A percentile compares a stretch with the other conserved stretches of the same genome.
Conservation (phyloP, 768 basidiomycete genomes). For the Kwoniella mangroviensis region DNA sequence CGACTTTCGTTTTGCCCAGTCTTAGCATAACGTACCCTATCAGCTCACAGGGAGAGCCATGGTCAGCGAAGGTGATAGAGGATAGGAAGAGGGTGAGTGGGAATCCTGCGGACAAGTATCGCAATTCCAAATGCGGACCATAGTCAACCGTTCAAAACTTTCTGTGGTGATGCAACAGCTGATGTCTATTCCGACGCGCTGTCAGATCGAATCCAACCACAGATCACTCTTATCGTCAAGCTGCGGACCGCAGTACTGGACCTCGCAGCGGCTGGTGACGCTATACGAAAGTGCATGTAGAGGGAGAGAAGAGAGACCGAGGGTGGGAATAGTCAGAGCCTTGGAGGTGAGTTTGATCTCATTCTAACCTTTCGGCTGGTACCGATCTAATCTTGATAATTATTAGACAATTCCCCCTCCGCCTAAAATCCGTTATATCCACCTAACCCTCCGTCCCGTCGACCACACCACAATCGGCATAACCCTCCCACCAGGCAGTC, state of each 20-base stretch:
- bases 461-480: slow-evolving; percentile 23
- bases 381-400: background rate
- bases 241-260: slow-evolving; percentile 76
- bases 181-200: background rate
- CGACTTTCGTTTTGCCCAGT: slow-evolving; percentile 87
- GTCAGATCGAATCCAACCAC: slow-evolving; percentile 48
- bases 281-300: slow-evolving; percentile 68
- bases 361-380: background rate
- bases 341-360: slow-evolving; percentile 45
- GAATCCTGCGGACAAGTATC: slow-evolving; percentile 60
- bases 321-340: slow-evolving; percentile 48
- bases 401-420: slow-evolving; percentile 34
- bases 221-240: slow-evolving; percentile 28
- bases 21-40: slow-evolving; percentile 90
- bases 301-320: slow-evolving; percentile 55
- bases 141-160: background rate
- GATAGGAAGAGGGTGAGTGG: slow-evolving; percentile 72
- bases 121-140: background rate
- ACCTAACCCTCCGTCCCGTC: slow-evolving; percentile 28
- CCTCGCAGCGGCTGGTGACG: slow-evolving; percentile 76
- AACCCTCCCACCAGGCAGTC: slow-evolving; percentile 71
- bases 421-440: slow-evolving; percentile 36
- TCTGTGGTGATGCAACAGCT: slow-evolving; percentile 4
- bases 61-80: slow-evolving; percentile 74
- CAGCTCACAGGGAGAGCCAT: slow-evolving; percentile 79